These are phyloP conservation scores for Fagopyrum homotropicum DNA, from an alignment of 148 eudicot species.

Conservation along the genomic window DNA sequence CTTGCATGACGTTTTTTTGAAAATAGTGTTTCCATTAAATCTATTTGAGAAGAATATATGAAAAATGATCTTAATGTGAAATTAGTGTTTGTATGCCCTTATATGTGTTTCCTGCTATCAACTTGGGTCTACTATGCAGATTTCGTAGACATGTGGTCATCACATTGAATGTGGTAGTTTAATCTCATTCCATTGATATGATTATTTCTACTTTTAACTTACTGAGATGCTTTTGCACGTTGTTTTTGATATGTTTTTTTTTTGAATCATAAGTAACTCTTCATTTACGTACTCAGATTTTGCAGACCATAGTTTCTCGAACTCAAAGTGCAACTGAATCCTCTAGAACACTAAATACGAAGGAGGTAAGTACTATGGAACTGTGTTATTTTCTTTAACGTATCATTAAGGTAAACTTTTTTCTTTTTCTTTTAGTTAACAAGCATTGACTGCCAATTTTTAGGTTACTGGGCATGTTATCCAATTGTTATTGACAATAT, in stretches of 20 bases:
- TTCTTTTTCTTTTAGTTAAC: not conserved
- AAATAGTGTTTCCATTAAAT: not conserved
- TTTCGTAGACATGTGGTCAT: not conserved
- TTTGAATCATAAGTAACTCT: not conserved
- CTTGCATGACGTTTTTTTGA: not conserved
- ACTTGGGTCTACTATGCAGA: not conserved
- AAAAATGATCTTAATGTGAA: not conserved
- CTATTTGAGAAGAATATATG: not conserved
- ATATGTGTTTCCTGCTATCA: not conserved
- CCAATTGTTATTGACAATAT: not conserved
- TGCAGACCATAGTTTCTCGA: constrained; percentile 65
- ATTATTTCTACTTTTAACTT: no score
- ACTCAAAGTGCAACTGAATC: constrained; percentile 58
- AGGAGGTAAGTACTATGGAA: constrained; percentile 49
- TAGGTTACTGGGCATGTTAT: not conserved
- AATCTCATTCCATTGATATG: not conserved
- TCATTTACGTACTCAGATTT: constrained; percentile 40
- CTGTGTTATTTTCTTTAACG: not conserved
- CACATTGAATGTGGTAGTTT: not conserved
- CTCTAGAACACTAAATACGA: constrained; percentile 80
- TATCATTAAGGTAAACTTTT: not conserved
- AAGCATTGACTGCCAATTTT: not conserved
- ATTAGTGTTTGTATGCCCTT: not conserved
- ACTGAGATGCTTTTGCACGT: no score
- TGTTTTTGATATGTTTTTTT: not conserved